A percentile compares a stretch with the other conserved stretches of the same genome.
Conservation (phyloP, 129 eudicot genomes). For the Flaveria sonorensis region DNA sequence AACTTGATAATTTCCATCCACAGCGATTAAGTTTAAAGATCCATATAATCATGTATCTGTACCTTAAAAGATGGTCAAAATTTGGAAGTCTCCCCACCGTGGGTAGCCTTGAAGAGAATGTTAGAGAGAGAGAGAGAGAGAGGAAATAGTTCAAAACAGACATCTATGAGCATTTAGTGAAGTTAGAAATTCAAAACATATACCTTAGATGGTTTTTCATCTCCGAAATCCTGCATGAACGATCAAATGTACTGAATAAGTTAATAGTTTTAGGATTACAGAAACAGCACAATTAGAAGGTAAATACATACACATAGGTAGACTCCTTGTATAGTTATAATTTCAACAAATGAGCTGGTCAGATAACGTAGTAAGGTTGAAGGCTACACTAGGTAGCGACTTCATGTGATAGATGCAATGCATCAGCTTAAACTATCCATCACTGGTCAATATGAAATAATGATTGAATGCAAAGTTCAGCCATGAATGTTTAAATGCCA, state of each 20-base stretch:
- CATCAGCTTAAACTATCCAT: background rate
- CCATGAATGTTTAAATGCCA: background rate
- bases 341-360: background rate
- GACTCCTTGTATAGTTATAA: background rate
- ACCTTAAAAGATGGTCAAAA: no score
- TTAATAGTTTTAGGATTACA: conserved; percentile 4
- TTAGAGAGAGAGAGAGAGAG: background rate
- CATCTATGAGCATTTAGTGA: conserved; percentile 5
- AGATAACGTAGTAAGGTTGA: background rate
- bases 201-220: conserved; percentile 40
- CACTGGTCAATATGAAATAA: background rate
- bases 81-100: background rate
- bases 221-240: conserved; percentile 18
- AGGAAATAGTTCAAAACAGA: background rate
- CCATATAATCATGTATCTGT: no score
- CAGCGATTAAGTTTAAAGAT: no score
- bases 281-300: background rate
- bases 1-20: background rate
- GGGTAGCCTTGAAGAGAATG: background rate
- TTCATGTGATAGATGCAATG: background rate
- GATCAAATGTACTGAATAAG: conserved; percentile 2
- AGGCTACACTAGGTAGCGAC: background rate
- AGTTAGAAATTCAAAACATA: conserved; percentile 21
- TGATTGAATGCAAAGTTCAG: background rate
- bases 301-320: background rate